Percentiles rank a stretch among this genome's conserved stretches.
phyloP scores from a whole-genome alignment of 2,329 filamentous ascomycete genomes.

The Fusarium nelsonii region DNA sequence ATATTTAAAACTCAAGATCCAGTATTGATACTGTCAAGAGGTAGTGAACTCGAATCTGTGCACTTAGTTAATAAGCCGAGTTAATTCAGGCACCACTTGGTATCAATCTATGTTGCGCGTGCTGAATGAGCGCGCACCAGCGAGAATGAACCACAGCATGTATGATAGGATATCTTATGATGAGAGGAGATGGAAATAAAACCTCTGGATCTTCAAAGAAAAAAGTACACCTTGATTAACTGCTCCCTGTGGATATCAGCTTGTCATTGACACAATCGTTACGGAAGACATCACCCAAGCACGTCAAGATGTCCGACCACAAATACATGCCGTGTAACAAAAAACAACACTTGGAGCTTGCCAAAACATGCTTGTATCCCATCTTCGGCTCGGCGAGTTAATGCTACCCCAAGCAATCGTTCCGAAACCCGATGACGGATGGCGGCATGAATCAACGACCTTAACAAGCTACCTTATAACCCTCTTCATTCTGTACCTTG shows the following conservation, averaged over 20 bases:
- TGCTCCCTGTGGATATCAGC: not conserved
- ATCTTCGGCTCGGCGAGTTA: conserved; percentile 33
- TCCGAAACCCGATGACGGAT: conserved; percentile 22
- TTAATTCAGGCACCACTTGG: not conserved
- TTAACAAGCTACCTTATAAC: conserved; percentile 31
- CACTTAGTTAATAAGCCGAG: not conserved
- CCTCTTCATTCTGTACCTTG: not conserved
- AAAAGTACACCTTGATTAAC: not conserved
- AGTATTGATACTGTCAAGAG: not conserved
- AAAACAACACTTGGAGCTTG: not conserved
- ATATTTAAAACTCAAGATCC: not conserved
- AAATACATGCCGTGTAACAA: conserved; percentile 15
- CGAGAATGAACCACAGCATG: not conserved
- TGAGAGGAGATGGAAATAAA: not conserved
- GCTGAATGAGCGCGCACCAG: not conserved
- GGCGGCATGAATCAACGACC: conserved; percentile 29
- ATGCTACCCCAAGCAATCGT: conserved; percentile 23
- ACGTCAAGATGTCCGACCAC: not conserved
- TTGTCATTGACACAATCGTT: not conserved
- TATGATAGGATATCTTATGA: not conserved
- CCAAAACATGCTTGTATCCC: conserved; percentile 12
- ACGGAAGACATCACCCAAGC: not conserved
- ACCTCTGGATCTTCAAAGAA: not conserved
- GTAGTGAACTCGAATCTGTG: not conserved
- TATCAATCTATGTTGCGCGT: not conserved